Conservation (phyloP, 495 filamentous ascomycete genomes). For the Hypomontagnella monticulosa region DNA sequence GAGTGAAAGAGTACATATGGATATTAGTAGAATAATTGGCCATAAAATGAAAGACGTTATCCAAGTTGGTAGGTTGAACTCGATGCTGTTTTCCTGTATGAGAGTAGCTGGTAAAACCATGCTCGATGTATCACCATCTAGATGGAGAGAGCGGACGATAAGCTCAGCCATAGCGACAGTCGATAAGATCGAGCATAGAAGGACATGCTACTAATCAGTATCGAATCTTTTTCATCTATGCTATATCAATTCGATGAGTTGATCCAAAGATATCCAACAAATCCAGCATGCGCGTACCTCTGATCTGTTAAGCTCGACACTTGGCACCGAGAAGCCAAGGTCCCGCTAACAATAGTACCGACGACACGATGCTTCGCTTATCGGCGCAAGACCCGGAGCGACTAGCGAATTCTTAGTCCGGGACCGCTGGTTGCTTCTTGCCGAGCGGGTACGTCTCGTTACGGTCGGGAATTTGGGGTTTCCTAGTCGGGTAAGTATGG, state of each 20-base stretch:
- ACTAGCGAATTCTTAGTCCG: not conserved
- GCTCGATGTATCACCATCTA: not conserved
- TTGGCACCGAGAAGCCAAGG: no score
- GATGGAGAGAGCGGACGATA: not conserved
- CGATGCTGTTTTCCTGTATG: not conserved
- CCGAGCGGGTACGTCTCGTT: no score
- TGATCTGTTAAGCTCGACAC: no score
- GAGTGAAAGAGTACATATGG: not conserved
- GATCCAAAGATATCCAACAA: no score
- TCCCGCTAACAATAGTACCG: no score
- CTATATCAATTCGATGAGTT: not conserved
- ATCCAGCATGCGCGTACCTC: no score
- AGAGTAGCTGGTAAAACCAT: not conserved
- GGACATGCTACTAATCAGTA: not conserved
- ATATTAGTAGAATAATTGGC: not conserved
- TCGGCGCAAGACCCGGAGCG: not conserved
- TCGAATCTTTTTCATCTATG: not conserved
- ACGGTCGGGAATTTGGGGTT: not conserved
- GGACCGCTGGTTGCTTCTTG: not conserved
- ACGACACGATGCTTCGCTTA: not conserved
- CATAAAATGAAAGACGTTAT: not conserved
- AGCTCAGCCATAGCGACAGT: constrained; percentile 8
- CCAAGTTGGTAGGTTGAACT: not conserved
- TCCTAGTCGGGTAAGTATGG: constrained; percentile 2
- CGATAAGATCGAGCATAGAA: not conserved